Evolutionary conservation across 371 early-diverging fungal genomes (phyloP).

Genomic region (Rhizomucor pusillus): DNA sequence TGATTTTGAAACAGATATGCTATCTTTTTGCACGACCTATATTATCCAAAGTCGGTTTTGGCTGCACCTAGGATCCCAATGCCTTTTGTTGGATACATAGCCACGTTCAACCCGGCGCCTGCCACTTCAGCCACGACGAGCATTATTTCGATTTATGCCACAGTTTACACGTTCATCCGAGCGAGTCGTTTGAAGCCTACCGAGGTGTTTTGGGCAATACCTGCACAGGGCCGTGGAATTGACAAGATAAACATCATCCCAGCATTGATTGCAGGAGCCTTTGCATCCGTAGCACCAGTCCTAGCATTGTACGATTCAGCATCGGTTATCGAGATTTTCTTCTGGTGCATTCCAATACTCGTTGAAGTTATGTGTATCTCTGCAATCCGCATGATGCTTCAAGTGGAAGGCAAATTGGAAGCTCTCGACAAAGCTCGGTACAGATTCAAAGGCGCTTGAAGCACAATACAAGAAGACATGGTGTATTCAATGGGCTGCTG

Average conservation of each 20-base stretch:
- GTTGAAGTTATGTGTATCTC: constrained; percentile 15
- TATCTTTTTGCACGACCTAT: constrained; percentile 22
- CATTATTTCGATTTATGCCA: constrained; percentile 9
- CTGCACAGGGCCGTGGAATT: constrained; percentile 9
- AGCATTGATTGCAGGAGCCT: constrained; percentile 1
- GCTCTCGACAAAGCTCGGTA: constrained; percentile 37
- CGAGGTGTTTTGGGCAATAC: constrained; percentile 7
- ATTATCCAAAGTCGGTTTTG: constrained; percentile 14
- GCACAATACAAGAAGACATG: background rate
- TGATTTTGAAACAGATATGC: constrained; percentile 8
- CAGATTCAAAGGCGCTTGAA: constrained; percentile 37
- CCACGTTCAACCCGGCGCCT: constrained; percentile 10
- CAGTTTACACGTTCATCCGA: constrained; percentile 17
- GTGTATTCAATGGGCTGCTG: too few species aligned
- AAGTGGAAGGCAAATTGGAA: constrained; percentile 27
- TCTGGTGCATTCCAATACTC: constrained; percentile 30
- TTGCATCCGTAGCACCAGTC: constrained; percentile 15
- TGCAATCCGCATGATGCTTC: constrained; percentile 30
- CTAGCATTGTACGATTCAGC: constrained; percentile 14
- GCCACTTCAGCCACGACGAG: constrained; percentile 12
- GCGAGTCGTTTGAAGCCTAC: constrained; percentile 8
- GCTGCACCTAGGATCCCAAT: constrained; percentile 19
- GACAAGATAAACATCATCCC: constrained; percentile 1
- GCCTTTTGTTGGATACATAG: constrained; percentile 12
- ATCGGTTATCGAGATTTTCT: constrained; percentile 20